Conservation (phyloP, 2,329 filamentous ascomycete genomes). For the Parasarocladium wereldwijsianum region DNA sequence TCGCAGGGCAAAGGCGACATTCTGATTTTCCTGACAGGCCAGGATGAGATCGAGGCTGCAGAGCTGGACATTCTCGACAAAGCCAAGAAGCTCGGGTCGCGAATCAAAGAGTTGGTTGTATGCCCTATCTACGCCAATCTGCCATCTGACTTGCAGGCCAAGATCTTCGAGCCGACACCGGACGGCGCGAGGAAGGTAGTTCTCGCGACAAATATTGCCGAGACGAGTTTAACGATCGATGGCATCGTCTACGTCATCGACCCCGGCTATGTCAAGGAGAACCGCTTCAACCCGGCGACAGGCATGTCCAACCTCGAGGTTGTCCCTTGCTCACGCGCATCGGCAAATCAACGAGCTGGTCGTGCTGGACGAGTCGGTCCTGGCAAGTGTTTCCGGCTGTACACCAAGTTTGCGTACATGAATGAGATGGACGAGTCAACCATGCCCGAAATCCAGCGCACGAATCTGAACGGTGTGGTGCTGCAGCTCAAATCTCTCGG, state of each 20-base stretch:
- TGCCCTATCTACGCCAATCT: conserved; percentile 91
- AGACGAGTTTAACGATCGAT: conserved; percentile 90
- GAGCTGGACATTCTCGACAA: conserved; percentile 77
- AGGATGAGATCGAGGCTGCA: conserved; percentile 88
- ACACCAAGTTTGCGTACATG: conserved; percentile 86
- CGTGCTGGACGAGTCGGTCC: conserved; percentile 84
- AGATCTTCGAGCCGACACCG: conserved; percentile 90
- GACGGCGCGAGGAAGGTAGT: conserved; percentile 79
- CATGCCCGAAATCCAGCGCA: conserved; percentile 83
- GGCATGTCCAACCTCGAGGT: conserved; percentile 89
- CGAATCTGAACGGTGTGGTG: conserved; percentile 73
- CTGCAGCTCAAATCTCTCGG: conserved; percentile 78
- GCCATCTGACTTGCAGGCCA: conserved; percentile 76
- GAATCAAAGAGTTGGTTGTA: conserved; percentile 75
- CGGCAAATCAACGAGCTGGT: conserved; percentile 83
- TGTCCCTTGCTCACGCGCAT: conserved; percentile 80
- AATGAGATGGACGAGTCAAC: conserved; percentile 90
- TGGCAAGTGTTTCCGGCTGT: conserved; percentile 85
- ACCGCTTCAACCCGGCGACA: conserved; percentile 78
- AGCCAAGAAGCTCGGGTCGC: conserved; percentile 68
- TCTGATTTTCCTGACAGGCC: conserved; percentile 84
- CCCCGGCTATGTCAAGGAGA: conserved; percentile 89
- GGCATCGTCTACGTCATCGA: conserved; percentile 95
- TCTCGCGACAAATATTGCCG: conserved; percentile 90
- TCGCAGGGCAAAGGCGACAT: conserved; percentile 79